These are phyloP conservation scores for Themeda triandra DNA, from an alignment of 176 grass and related monocot species.

Conservation along the genomic window DNA sequence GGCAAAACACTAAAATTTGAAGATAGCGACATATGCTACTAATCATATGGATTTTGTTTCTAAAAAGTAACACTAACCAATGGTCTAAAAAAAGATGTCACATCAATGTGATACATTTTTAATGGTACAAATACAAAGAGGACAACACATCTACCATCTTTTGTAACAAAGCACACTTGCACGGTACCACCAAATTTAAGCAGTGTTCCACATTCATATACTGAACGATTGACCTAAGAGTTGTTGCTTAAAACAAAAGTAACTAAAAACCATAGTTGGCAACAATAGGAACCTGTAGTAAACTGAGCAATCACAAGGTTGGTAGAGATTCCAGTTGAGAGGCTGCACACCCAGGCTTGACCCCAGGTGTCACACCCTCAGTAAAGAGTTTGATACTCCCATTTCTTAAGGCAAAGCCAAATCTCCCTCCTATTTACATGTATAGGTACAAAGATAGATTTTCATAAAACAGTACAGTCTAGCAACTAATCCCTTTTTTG, in stretches of 20 bases:
- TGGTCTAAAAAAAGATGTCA: not conserved
- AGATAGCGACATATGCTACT: not conserved
- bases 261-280: not conserved
- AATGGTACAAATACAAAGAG: no score
- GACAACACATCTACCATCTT: no score
- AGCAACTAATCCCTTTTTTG: not conserved
- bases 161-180: not conserved
- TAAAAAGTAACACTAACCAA: not conserved
- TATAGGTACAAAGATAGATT: not conserved
- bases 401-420: not conserved
- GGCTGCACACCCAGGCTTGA: no score
- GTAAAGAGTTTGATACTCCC: no score
- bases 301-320: not conserved
- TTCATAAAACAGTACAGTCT: not conserved
- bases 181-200: constrained; percentile 13
- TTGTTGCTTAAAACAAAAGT: not conserved
- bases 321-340: no score
- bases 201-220: constrained; percentile 1
- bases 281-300: not conserved
- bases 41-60: not conserved
- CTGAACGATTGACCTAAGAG: not conserved
- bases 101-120: no score
- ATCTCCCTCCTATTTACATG: not conserved
- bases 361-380: no score
- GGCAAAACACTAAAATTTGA: constrained; percentile 5